These are phyloP conservation scores for Pyrus hybrid DNA, from an alignment of 331 rosid genomes.

Conservation along the genomic window DNA sequence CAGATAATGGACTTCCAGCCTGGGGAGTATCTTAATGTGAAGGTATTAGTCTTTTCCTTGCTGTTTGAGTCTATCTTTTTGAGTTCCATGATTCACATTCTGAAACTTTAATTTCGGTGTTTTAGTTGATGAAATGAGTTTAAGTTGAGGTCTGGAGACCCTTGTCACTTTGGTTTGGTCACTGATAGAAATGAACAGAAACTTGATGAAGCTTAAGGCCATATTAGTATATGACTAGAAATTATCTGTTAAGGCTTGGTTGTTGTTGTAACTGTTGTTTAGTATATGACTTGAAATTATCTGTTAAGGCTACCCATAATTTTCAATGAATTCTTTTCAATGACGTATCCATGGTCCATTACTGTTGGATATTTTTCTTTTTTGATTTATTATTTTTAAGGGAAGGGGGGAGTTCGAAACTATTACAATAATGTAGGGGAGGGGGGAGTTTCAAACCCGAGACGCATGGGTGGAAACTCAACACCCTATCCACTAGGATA, in stretches of 20 bases:
- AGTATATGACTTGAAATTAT: background rate
- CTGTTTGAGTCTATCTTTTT: background rate
- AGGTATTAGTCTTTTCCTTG: constrained; percentile 38
- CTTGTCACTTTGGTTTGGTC: background rate
- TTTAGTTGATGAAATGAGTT: background rate
- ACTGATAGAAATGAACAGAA: background rate
- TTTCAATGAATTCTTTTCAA: background rate
- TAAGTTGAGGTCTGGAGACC: background rate
- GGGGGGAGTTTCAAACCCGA: too few species aligned
- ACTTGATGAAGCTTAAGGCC: background rate
- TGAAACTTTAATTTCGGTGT: background rate
- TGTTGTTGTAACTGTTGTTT: too few species aligned
- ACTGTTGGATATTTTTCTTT: background rate
- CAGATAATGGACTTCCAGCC: constrained; percentile 98
- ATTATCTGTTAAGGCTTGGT: background rate
- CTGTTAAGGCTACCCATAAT: background rate
- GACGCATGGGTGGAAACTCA: too few species aligned
- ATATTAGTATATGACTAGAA: background rate
- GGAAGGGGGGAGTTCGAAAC: too few species aligned
- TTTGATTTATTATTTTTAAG: too few species aligned
- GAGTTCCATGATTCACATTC: background rate
- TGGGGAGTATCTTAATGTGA: constrained; percentile 87
- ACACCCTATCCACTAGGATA: too few species aligned
- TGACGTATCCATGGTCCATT: background rate
- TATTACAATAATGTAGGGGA: too few species aligned